Evolutionary conservation across 2,329 filamentous ascomycete genomes (phyloP).

Genomic region (Scedosporium apiospermum): DNA sequence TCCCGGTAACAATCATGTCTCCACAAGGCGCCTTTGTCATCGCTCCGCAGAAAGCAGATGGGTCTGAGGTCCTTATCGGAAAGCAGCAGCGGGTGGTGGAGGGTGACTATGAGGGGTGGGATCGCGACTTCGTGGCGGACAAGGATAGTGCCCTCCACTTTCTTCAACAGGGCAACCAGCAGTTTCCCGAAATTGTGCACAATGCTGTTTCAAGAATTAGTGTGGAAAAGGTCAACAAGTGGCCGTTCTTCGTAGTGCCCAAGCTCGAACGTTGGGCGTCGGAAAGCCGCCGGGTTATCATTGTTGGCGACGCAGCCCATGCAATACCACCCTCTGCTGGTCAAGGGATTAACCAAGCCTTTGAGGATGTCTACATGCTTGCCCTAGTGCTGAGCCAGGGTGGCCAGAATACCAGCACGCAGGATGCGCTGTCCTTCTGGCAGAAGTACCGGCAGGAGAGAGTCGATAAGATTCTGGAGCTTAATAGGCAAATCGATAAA

Average conservation of each 20-base stretch:
- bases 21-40: conserved; percentile 38
- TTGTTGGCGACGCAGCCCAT: conserved; percentile 39
- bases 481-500: conserved; percentile 38
- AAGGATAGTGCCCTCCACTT: conserved; percentile 26
- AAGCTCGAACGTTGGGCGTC: conserved; percentile 35
- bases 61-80: conserved; percentile 38
- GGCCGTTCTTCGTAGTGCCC: conserved; percentile 40
- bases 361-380: conserved; percentile 39
- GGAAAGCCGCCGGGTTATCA: conserved; percentile 23
- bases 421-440: conserved; percentile 30
- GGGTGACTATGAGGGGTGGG: conserved; percentile 31
- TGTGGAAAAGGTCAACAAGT: conserved; percentile 28
- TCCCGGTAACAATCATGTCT: conserved; percentile 34
- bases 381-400: conserved; percentile 25
- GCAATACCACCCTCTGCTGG: conserved; percentile 37
- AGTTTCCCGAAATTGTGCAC: conserved; percentile 25
- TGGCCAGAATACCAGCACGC: conserved; percentile 13
- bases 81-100: conserved; percentile 28
- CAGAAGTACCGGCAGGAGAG: conserved; percentile 36
- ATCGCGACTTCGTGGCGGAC: conserved; percentile 23
- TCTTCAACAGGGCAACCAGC: conserved; percentile 21
- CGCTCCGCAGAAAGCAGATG: conserved; percentile 36
- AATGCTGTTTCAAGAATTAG: conserved; percentile 21
- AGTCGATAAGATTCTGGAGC: conserved; percentile 33
- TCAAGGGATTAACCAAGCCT: conserved; percentile 35